Conservation (phyloP, 73 alveolate species). For the Symbiodinium natans region DNA sequence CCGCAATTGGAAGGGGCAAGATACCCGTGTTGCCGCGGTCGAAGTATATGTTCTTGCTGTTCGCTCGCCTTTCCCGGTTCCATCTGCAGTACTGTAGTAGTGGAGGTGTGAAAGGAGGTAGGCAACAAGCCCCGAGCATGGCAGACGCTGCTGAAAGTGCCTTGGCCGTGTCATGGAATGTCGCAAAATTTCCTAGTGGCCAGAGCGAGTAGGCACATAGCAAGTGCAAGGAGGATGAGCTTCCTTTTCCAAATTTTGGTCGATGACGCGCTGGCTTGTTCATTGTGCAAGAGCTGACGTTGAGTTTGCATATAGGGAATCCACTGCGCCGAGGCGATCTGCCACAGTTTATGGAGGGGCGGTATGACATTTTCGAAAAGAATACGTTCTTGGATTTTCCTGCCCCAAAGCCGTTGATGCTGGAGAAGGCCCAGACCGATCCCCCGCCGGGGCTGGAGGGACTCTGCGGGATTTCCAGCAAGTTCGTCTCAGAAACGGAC, state of each 20-base stretch:
- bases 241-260: too few species aligned
- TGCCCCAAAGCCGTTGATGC: constrained; percentile 63
- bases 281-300: too few species aligned
- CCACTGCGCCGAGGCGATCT: constrained; percentile 44
- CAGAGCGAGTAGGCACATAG: too few species aligned
- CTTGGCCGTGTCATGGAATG: background rate
- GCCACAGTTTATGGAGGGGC: constrained; percentile 85
- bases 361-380: constrained; percentile 79
- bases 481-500: constrained; percentile 78
- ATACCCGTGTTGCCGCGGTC: too few species aligned
- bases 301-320: too few species aligned
- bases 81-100: too few species aligned
- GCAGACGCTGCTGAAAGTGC: background rate
- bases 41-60: too few species aligned
- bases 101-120: background rate
- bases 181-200: too few species aligned
- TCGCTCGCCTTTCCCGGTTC: too few species aligned
- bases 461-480: constrained; percentile 54
- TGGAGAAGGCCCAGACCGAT: constrained; percentile 89
- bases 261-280: background rate
- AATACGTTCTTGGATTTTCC: constrained; percentile 82
- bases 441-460: constrained; percentile 93
- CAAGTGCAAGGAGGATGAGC: too few species aligned
- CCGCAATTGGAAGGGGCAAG: too few species aligned
- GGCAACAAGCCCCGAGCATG: background rate